Evolutionary conservation across 2,329 filamentous ascomycete species (phyloP).

Genomic region (Colletotrichum truncatum): DNA sequence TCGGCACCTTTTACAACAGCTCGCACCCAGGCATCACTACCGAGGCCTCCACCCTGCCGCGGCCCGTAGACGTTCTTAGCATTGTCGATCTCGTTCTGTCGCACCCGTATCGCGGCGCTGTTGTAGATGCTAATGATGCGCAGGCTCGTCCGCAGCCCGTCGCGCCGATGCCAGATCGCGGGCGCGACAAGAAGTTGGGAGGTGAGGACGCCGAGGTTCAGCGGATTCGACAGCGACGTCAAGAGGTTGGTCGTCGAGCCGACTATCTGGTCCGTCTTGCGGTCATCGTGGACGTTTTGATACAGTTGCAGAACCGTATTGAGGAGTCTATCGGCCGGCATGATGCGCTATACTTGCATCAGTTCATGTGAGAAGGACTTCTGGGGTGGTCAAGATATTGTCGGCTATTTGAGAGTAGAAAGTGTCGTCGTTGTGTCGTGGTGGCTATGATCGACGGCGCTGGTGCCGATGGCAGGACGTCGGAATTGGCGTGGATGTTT

Average conservation of each 20-base stretch:
- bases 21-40: slow-evolving; percentile 63
- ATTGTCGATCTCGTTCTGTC: slow-evolving; percentile 55
- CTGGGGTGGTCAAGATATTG: neutral
- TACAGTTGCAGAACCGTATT: slow-evolving; percentile 71
- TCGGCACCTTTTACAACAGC: slow-evolving; percentile 67
- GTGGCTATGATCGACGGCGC: neutral
- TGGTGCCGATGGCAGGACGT: slow-evolving; percentile 19
- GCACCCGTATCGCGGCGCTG: slow-evolving; percentile 67
- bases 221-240: slow-evolving; percentile 75
- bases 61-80: slow-evolving; percentile 36
- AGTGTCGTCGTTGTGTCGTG: neutral
- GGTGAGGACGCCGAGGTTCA: slow-evolving; percentile 78
- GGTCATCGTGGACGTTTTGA: slow-evolving; percentile 61
- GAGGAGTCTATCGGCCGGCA: slow-evolving; percentile 74
- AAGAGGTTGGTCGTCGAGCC: slow-evolving; percentile 75
- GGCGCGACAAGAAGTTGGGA: slow-evolving; percentile 77
- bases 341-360: slow-evolving; percentile 41
- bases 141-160: slow-evolving; percentile 70
- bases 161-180: slow-evolving; percentile 72
- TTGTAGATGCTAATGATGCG: slow-evolving; percentile 78
- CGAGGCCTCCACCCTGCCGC: slow-evolving; percentile 52
- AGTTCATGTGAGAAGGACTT: neutral
- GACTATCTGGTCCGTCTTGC: slow-evolving; percentile 65
- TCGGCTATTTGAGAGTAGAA: neutral
- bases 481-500: slow-evolving; percentile 17